Evolutionary conservation across 805 yeast genomes (phyloP).

Genomic region (Starmerella tilneyi): DNA sequence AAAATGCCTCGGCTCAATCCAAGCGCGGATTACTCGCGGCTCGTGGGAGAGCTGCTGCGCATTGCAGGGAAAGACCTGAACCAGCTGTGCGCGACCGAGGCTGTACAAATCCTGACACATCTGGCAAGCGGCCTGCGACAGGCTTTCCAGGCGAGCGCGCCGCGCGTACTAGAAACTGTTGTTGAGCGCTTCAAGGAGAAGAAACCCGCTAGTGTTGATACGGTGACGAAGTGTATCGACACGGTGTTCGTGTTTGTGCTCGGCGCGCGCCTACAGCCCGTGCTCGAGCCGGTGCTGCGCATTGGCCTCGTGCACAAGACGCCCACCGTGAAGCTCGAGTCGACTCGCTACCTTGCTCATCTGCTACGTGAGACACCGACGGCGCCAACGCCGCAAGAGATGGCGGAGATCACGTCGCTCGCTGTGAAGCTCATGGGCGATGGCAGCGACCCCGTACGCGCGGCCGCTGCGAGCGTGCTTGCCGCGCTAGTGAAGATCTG

Average conservation of each 20-base stretch:
- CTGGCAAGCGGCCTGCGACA: conserved; percentile 53
- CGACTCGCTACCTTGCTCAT: conserved; percentile 53
- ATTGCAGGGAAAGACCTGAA: conserved; percentile 74
- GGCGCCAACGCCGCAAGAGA: conserved; percentile 44
- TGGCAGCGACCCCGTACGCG: conserved; percentile 73
- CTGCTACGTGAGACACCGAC: conserved; percentile 44
- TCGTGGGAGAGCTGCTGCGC: conserved; percentile 56
- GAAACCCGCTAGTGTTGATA: conserved; percentile 64
- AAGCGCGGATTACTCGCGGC: conserved; percentile 52
- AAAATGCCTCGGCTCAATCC: conserved; percentile 41
- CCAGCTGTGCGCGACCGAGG: conserved; percentile 69
- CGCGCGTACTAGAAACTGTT: conserved; percentile 45
- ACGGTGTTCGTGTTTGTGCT: conserved; percentile 40
- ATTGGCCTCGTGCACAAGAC: conserved; percentile 61
- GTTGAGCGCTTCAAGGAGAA: conserved; percentile 83
- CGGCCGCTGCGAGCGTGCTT: conserved; percentile 61
- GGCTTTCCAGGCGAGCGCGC: conserved; percentile 46
- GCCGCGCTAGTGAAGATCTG: conserved; percentile 77
- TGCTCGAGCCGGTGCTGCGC: conserved; percentile 31
- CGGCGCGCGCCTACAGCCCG: conserved; percentile 1
- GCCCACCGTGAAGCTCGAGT: conserved; percentile 68
- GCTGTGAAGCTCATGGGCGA: conserved; percentile 63
- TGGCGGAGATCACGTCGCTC: conserved; percentile 46
- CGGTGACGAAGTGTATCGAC: conserved; percentile 56
- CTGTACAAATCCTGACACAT: conserved; percentile 54